phyloP scores from a whole-genome alignment of 1,284 basidiomycete genomes.

The Microstroma glucosiphilum region DNA sequence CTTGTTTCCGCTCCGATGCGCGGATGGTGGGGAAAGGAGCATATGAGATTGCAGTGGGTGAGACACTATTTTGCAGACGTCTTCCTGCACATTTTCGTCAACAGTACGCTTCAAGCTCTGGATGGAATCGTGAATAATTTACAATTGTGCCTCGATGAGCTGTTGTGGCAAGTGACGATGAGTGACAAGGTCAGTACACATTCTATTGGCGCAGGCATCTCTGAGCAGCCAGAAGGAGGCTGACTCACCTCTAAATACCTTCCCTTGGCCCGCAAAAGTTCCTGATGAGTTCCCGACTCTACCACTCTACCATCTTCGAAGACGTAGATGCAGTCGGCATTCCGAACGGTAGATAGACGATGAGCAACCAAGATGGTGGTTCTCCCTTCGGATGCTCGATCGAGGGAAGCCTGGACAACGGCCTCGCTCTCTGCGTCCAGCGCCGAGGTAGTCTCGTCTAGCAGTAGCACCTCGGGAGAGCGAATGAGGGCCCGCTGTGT shows the following conservation, averaged over 20 bases:
- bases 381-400: conserved; percentile 29
- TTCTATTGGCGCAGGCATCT: no score
- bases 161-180: no score
- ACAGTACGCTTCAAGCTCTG: no score
- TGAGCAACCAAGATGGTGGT: conserved; percentile 47
- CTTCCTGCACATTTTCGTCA: no score
- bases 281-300: conserved; percentile 51
- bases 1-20: no score
- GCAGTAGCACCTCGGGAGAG: conserved; percentile 52
- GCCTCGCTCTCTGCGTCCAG: conserved; percentile 46
- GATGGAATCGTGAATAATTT: no score
- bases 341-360: conserved; percentile 58
- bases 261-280: conserved; percentile 47
- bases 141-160: no score
- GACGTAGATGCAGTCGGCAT: conserved; percentile 57
- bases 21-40: no score
- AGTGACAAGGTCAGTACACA: no score
- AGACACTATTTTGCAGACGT: no score
- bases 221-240: no score
- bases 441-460: conserved; percentile 51
- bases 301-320: conserved; percentile 53
- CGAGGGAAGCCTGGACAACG: conserved; percentile 41
- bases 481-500: conserved; percentile 50
- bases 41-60: no score
- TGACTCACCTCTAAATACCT: conserved; percentile 39